phyloP scores from a whole-genome alignment of 2,329 filamentous ascomycete species.

The Ophiobolus disseminans region DNA sequence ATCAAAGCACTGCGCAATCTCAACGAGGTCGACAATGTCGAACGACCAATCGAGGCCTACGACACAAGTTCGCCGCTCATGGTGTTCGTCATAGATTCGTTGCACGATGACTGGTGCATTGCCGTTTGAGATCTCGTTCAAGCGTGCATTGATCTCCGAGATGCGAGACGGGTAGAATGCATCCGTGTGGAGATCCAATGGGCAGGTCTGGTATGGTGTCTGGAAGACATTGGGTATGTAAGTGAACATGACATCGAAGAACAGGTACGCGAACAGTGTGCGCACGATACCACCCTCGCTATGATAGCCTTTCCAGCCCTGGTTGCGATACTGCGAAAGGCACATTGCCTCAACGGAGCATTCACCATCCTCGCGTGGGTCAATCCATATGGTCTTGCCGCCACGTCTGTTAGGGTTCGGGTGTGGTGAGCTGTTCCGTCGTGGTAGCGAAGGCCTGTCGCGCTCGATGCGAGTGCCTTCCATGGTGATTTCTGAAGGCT shows the following conservation, averaged over 20 bases:
- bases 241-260: slow-evolving; percentile 90
- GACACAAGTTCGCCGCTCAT: slow-evolving; percentile 78
- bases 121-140: slow-evolving; percentile 88
- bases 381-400: slow-evolving; percentile 86
- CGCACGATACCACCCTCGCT: slow-evolving; percentile 88
- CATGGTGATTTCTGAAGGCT: slow-evolving; percentile 76
- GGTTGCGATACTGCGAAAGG: slow-evolving; percentile 78
- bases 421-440: slow-evolving; percentile 39
- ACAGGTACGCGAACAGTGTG: slow-evolving; percentile 84
- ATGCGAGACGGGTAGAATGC: slow-evolving; percentile 86
- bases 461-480: slow-evolving; percentile 79
- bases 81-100: slow-evolving; percentile 71
- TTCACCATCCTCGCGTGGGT: slow-evolving; percentile 74
- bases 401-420: slow-evolving; percentile 53
- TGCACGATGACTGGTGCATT: slow-evolving; percentile 71
- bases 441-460: slow-evolving; percentile 51
- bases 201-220: slow-evolving; percentile 92
- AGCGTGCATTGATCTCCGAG: slow-evolving; percentile 85
- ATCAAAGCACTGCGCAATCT: slow-evolving; percentile 79
- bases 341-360: slow-evolving; percentile 96
- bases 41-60: slow-evolving; percentile 93
- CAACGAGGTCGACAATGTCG: slow-evolving; percentile 75
- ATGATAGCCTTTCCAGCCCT: slow-evolving; percentile 95
- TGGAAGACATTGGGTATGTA: slow-evolving; percentile 98
- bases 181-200: slow-evolving; percentile 90